These are phyloP conservation scores for Podochytrium sp. DNA, from an alignment of 192 early-diverging fungal genomes.

Conservation along the genomic window DNA sequence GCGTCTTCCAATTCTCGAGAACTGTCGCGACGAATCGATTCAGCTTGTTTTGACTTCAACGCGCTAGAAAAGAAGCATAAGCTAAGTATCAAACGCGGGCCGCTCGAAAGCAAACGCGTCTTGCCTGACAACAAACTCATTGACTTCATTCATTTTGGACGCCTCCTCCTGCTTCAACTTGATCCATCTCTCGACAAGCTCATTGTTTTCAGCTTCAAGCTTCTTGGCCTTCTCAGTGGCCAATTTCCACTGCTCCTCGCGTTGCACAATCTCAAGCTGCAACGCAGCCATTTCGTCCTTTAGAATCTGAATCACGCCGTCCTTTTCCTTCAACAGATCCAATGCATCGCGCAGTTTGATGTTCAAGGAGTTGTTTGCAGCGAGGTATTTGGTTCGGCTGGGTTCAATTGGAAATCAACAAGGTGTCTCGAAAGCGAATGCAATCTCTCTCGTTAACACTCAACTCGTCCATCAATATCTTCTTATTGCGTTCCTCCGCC, in stretches of 20 bases:
- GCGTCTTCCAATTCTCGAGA: constrained; percentile 17
- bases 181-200: constrained; percentile 87
- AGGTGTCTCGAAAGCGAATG: no score
- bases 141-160: constrained; percentile 91
- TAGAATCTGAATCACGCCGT: constrained; percentile 87
- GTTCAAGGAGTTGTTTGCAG: constrained; percentile 24
- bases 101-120: constrained; percentile 30
- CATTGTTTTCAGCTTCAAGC: constrained; percentile 80
- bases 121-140: constrained; percentile 83
- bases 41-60: constrained; percentile 23
- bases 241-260: constrained; percentile 49
- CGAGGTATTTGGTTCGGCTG: no score
- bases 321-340: constrained; percentile 79
- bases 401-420: no score
- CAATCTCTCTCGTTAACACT: no score
- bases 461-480: constrained; percentile 70
- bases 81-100: constrained; percentile 23
- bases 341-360: constrained; percentile 36
- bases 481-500: constrained; percentile 57
- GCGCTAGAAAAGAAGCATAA: constrained; percentile 9
- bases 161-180: constrained; percentile 85
- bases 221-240: constrained; percentile 66
- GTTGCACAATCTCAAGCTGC: constrained; percentile 86
- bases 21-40: neutral
- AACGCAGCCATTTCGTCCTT: constrained; percentile 90